Conservation (phyloP, 805 yeast genomes). For the Metschnikowia noctiluminum region DNA sequence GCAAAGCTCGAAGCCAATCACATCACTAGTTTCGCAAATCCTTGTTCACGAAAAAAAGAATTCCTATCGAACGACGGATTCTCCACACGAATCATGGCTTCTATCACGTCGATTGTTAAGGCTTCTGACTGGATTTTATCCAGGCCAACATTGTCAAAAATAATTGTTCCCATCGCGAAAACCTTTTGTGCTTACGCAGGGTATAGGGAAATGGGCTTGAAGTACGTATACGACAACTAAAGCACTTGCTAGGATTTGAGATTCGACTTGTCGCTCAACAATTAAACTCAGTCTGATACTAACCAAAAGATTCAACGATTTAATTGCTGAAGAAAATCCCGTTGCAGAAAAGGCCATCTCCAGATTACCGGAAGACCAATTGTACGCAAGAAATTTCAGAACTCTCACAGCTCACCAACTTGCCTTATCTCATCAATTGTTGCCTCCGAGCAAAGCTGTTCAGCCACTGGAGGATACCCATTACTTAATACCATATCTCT, state of each 20-base stretch:
- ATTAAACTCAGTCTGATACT: conserved; percentile 8
- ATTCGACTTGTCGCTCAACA: conserved; percentile 6
- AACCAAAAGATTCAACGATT: conserved; percentile 67
- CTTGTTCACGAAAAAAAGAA: conserved; percentile 8
- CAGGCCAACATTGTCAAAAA: conserved; percentile 71
- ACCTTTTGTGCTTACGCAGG: conserved; percentile 74
- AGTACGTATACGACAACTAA: conserved; percentile 26
- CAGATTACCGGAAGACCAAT: conserved; percentile 81
- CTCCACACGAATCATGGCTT: conserved; percentile 39
- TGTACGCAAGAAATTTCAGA: conserved; percentile 91
- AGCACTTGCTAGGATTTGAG: background rate
- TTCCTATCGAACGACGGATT: background rate
- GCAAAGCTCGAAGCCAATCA: conserved; percentile 11
- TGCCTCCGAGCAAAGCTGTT: conserved; percentile 76
- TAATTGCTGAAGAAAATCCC: conserved; percentile 84
- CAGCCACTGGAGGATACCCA: conserved; percentile 77
- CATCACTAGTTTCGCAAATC: conserved; percentile 10
- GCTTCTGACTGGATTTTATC: conserved; percentile 75
- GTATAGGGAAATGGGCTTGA: conserved; percentile 92
- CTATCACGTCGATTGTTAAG: conserved; percentile 68
- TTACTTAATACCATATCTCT: conserved; percentile 81
- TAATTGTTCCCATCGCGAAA: conserved; percentile 78
- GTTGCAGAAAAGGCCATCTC: conserved; percentile 79
- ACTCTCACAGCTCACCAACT: conserved; percentile 88
- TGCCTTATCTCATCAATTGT: conserved; percentile 75